Conservation (phyloP, 163 green algal species). For the Coccomyxa subellipsoidea region DNA sequence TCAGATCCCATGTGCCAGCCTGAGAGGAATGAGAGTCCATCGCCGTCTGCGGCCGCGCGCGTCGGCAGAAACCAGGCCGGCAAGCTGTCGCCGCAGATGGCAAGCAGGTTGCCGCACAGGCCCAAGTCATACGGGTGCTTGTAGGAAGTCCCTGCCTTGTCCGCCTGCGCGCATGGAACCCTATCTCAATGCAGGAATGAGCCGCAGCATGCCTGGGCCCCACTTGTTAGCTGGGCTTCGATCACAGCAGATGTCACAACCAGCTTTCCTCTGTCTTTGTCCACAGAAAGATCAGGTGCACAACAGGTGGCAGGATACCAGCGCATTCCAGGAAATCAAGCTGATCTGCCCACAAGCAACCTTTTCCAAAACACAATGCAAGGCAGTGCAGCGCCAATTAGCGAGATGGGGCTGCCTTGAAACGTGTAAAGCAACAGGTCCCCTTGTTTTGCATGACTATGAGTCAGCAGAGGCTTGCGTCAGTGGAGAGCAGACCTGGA, state of each 20-base stretch:
- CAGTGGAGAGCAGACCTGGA: slow-evolving; percentile 5
- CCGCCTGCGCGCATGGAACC: background rate
- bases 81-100: slow-evolving; percentile 25
- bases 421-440: no score
- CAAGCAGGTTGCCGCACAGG: slow-evolving; percentile 29
- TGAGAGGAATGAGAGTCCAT: slow-evolving; percentile 19
- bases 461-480: no score
- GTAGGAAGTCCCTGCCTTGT: slow-evolving; percentile 6
- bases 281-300: background rate
- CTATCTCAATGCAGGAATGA: background rate
- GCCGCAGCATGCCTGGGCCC: background rate
- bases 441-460: no score
- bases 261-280: no score
- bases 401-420: no score
- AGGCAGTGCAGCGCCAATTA: no score
- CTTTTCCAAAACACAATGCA: no score
- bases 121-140: slow-evolving; percentile 48
- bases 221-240: background rate
- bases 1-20: slow-evolving; percentile 13
- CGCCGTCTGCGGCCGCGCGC: slow-evolving; percentile 10
- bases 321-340: no score
- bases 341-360: no score
- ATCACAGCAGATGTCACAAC: background rate
- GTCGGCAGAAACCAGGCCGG: slow-evolving; percentile 14
- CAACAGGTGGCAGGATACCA: background rate